phyloP scores from a whole-genome alignment of 495 filamentous ascomycete species.

The Penicillium desertorum region DNA sequence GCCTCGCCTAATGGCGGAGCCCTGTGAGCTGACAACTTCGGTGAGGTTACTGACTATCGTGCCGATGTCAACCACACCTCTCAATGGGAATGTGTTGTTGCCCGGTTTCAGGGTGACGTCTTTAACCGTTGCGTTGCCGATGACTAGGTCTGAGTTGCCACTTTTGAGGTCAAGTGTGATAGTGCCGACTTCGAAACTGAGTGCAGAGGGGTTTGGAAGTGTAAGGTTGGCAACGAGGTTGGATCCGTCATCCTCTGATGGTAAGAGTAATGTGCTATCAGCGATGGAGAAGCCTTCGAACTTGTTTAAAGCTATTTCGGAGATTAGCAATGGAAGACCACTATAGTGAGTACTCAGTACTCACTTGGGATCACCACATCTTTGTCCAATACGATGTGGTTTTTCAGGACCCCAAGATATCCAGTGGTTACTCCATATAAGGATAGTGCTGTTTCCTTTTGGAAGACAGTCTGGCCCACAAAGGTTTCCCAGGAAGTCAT shows the following conservation, averaged over 20 bases:
- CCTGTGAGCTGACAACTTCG: constrained; percentile 28
- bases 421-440: constrained; percentile 30
- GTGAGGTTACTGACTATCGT: constrained; percentile 30
- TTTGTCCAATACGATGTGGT: constrained; percentile 35
- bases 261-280: constrained; percentile 28
- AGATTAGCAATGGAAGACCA: constrained; percentile 9
- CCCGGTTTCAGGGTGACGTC: constrained; percentile 60
- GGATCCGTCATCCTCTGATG: constrained; percentile 28
- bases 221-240: constrained; percentile 41
- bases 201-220: constrained; percentile 38
- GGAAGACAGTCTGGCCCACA: constrained; percentile 30
- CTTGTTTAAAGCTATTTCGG: constrained; percentile 25
- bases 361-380: constrained; percentile 34
- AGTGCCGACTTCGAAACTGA: constrained; percentile 38
- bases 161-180: constrained; percentile 33
- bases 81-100: constrained; percentile 55
- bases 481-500: constrained; percentile 32
- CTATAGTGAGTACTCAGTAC: not conserved
- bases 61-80: constrained; percentile 34
- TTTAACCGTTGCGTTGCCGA: constrained; percentile 56
- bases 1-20: constrained; percentile 27
- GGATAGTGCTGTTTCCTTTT: constrained; percentile 28
- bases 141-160: constrained; percentile 24
- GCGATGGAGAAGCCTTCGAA: constrained; percentile 35
- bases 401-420: constrained; percentile 34